Evolutionary conservation across 2,329 filamentous ascomycete species (phyloP), one percentile per base, ranked within the genome.

Genomic region (Biscogniauxia mediterranea): DNA sequence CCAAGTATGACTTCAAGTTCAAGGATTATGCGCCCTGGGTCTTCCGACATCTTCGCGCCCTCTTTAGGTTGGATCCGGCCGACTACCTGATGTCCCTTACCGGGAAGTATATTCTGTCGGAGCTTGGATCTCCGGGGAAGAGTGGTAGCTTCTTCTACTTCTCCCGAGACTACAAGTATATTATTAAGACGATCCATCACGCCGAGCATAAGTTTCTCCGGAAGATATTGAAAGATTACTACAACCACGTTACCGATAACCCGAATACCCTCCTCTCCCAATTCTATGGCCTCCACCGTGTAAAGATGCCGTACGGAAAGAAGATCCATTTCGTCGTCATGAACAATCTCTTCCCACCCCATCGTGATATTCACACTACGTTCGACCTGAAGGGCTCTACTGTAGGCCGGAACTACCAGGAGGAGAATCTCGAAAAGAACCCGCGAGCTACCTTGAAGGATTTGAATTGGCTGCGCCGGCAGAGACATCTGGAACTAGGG

Each of bases 11-110:
- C 80, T 99, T 99, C 87, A 99, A 99, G 78, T 99, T 99, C 84
- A 99, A 99, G 80, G 95, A 99, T 79, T 99, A 99, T 77, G 94
- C 94, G n/a, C 95, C 95, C 60, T 98, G 94, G 93, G 95, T 99
- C 61, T 99, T 99, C 78, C 92, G 95, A 71, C 92, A 93, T 77
- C 84, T 99, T 52, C 91, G 95, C 67, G 82, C 87, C 55, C 90
- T 89, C 65, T 99, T 99, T 80, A 88, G 90, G 69, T 86, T 98
- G 59, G 95, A 99, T 74, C 95, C 95, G 21, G 95, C 94, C 68
- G 95, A 99, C 77, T 99, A 99, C 75, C 87, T 99, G 63, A 96
- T 99, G 88, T 99, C 95, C 7, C 80, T 99, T 71, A 98, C 95
- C 15, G 95, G 93, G 77, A 99, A 99, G 79, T 99, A 99, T 77